phyloP scores from a whole-genome alignment of 208 protist genomes.

The Crithidia fasciculata region DNA sequence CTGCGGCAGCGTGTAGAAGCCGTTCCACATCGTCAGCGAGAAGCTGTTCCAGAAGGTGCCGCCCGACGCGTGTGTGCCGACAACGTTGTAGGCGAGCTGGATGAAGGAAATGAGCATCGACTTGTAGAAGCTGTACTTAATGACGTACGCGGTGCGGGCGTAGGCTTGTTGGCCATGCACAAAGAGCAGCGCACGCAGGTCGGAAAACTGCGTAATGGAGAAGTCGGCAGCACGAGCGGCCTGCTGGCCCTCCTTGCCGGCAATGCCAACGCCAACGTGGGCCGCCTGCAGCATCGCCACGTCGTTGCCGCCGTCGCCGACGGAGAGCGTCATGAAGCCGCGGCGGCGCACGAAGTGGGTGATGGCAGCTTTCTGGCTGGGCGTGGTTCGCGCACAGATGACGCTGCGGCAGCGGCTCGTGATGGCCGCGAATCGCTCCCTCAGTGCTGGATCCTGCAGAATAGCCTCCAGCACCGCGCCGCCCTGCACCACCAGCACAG shows the following conservation, averaged over 20 bases:
- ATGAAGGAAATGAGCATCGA: conserved; percentile 94
- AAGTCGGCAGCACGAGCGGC: conserved; percentile 95
- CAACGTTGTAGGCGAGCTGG: conserved; percentile 90
- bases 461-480: conserved; percentile 75
- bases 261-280: conserved; percentile 92
- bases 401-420: conserved; percentile 79
- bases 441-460: conserved; percentile 46
- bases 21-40: conserved; percentile 90
- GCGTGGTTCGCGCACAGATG: conserved; percentile 95
- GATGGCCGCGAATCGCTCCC: conserved; percentile 57
- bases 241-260: conserved; percentile 93
- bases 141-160: conserved; percentile 89
- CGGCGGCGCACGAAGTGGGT: conserved; percentile 70
- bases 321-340: conserved; percentile 87
- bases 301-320: conserved; percentile 97
- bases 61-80: conserved; percentile 72
- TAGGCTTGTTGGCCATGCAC: conserved; percentile 96
- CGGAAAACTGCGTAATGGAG: conserved; percentile 91
- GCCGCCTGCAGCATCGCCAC: conserved; percentile 96
- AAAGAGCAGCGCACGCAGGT: conserved; percentile 92
- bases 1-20: conserved; percentile 90
- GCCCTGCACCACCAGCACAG: conserved; percentile 67
- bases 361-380: conserved; percentile 93
- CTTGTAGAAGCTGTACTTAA: conserved; percentile 99
- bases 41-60: conserved; percentile 93